Evolutionary conservation across 768 basidiomycete genomes (phyloP).

Genomic region (Mycena metata): DNA sequence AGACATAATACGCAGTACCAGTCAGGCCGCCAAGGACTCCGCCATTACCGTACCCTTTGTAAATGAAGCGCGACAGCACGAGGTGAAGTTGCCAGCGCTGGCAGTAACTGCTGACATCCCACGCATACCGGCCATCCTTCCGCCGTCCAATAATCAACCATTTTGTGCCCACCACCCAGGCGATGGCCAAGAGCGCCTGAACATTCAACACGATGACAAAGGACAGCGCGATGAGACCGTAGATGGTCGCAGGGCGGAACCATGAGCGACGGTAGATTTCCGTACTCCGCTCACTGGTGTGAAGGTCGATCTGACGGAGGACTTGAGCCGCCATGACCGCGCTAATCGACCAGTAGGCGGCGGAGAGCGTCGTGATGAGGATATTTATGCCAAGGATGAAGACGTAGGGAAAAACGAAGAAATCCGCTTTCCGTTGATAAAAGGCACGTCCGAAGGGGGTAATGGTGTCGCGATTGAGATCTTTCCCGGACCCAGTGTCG

Average conservation of each 20-base stretch:
- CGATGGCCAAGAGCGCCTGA: conserved; percentile 52
- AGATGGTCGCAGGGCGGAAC: conserved; percentile 54
- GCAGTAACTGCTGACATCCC: conserved; percentile 62
- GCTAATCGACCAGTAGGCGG: conserved; percentile 56
- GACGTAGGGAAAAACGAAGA: conserved; percentile 55
- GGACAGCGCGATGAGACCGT: conserved; percentile 52
- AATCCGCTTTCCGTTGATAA: conserved; percentile 53
- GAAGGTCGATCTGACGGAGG: conserved; percentile 50
- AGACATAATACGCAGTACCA: conserved; percentile 58
- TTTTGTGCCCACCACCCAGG: conserved; percentile 57
- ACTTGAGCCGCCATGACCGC: conserved; percentile 55
- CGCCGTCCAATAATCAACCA: conserved; percentile 58
- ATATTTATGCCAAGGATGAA: conserved; percentile 54
- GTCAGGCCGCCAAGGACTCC: conserved; percentile 55
- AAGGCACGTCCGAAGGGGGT: conserved; percentile 60
- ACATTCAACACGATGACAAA: conserved; percentile 54
- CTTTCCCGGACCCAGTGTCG: conserved; percentile 35
- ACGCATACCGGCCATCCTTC: conserved; percentile 53
- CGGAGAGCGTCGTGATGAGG: conserved; percentile 50
- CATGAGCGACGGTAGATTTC: conserved; percentile 51
- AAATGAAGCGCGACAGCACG: conserved; percentile 49
- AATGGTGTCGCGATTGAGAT: conserved; percentile 43
- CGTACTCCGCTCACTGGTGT: conserved; percentile 39
- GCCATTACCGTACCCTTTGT: conserved; percentile 54
- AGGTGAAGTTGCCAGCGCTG: conserved; percentile 64